Percentiles rank a stretch among this genome's conserved stretches.
phyloP scores from a whole-genome alignment of 192 early-diverging fungal species.

The Linnemannia hyalina region DNA sequence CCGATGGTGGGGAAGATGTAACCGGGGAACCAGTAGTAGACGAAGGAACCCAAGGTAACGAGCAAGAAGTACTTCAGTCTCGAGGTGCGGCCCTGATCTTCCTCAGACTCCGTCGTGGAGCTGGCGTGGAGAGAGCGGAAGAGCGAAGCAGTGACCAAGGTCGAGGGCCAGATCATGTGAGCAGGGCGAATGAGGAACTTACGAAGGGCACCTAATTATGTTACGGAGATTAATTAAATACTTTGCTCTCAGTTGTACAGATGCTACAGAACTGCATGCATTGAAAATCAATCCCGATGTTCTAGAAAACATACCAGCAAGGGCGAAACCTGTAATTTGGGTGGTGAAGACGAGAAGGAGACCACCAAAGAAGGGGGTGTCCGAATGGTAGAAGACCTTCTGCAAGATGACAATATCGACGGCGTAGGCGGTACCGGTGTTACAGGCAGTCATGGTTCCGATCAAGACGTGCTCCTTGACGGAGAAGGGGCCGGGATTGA shows the following conservation, averaged over 20 bases:
- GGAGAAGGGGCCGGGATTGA: conserved; percentile 73
- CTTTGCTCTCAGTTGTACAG: not conserved
- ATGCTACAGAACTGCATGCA: not conserved
- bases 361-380: conserved; percentile 54
- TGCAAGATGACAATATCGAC: conserved; percentile 61
- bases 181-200: conserved; percentile 72
- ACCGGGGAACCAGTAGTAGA: conserved; percentile 63
- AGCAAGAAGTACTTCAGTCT: conserved; percentile 61
- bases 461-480: conserved; percentile 71
- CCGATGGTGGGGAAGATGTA: conserved; percentile 60
- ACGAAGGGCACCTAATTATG: conserved; percentile 40
- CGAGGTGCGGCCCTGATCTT: conserved; percentile 38
- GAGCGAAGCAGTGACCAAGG: conserved; percentile 72
- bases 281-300: not conserved
- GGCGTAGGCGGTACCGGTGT: conserved; percentile 57
- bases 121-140: conserved; percentile 80
- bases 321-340: conserved; percentile 71
- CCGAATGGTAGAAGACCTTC: conserved; percentile 53
- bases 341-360: conserved; percentile 63
- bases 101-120: conserved; percentile 6
- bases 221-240: not conserved
- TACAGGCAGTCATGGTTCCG: conserved; percentile 48
- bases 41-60: conserved; percentile 46
- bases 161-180: conserved; percentile 77
- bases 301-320: conserved; percentile 58